These are phyloP conservation scores for Tilletia walkeri DNA, from an alignment of 1,284 basidiomycete species.

Conservation along the genomic window DNA sequence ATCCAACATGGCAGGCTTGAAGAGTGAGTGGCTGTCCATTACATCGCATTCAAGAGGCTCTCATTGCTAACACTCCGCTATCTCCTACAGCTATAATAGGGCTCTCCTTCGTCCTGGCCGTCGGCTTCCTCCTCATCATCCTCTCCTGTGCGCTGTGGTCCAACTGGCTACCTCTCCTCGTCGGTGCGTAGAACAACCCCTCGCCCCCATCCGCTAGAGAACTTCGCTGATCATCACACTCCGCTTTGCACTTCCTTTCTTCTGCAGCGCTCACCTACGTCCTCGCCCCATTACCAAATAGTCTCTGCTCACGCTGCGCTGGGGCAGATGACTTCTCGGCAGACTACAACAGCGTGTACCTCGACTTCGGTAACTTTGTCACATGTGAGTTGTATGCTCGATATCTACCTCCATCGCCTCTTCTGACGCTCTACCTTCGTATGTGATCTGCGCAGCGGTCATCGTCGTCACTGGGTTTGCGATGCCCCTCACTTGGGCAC, in stretches of 20 bases:
- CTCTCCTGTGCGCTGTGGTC: constrained; percentile 92
- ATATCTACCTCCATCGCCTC: too few species aligned
- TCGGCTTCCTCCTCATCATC: constrained; percentile 96
- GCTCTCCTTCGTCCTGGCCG: constrained; percentile 84
- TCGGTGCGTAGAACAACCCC: constrained; percentile 68
- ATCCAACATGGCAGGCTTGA: constrained; percentile 2
- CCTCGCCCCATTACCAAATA: constrained; percentile 91
- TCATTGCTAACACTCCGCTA: background rate
- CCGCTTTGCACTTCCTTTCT: background rate
- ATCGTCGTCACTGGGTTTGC: constrained; percentile 88
- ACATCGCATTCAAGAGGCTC: too few species aligned
- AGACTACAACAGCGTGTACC: constrained; percentile 61
- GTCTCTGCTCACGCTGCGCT: constrained; percentile 64
- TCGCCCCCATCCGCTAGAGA: constrained; percentile 8
- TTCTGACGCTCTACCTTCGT: background rate
- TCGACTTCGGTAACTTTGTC: constrained; percentile 91
- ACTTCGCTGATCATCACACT: background rate
- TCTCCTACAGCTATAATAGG: constrained; percentile 48
- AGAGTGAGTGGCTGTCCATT: background rate
- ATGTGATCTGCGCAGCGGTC: constrained; percentile 59
- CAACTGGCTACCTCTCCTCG: constrained; percentile 95
- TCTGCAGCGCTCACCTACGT: constrained; percentile 84
- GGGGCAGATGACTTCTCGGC: constrained; percentile 62
- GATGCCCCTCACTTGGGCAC: constrained; percentile 84
- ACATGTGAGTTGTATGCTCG: constrained; percentile 58